phyloP scores from a whole-genome alignment of 805 yeast species.

The Saturnispora sanitii region DNA sequence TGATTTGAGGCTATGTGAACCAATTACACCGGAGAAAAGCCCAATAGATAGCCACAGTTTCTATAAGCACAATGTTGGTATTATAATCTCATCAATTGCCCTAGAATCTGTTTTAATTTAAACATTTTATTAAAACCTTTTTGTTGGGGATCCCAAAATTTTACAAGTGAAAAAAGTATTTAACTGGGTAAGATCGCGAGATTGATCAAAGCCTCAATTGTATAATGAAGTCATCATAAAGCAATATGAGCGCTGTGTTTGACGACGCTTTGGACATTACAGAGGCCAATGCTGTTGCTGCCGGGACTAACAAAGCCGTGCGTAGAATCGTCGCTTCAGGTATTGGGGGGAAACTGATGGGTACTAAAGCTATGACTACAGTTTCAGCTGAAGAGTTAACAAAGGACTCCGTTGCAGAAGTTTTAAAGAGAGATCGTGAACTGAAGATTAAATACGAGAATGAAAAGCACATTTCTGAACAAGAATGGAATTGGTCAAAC shows the following conservation, averaged over 20 bases:
- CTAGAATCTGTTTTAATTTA: too few relatives aligned
- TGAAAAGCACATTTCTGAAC: conserved; percentile 57
- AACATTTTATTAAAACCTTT: too few relatives aligned
- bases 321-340: conserved; percentile 73
- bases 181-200: too few relatives aligned
- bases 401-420: conserved; percentile 38
- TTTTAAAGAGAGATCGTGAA: conserved; percentile 36
- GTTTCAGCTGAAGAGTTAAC: conserved; percentile 58
- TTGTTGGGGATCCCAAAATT: background rate
- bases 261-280: conserved; percentile 45
- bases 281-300: conserved; percentile 68
- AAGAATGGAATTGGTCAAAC: conserved; percentile 64
- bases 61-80: too few relatives aligned
- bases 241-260: too few relatives aligned
- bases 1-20: too few relatives aligned
- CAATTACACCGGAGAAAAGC: too few relatives aligned
- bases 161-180: background rate
- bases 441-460: conserved; percentile 33
- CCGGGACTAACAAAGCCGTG: conserved; percentile 64
- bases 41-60: too few relatives aligned
- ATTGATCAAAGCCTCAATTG: too few relatives aligned
- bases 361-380: conserved; percentile 61
- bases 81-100: too few relatives aligned
- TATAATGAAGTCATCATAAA: too few relatives aligned
- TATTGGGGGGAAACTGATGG: conserved; percentile 69